A percentile compares a stretch with the other conserved stretches of the same genome.
Evolutionary conservation across 2,329 filamentous ascomycete species (phyloP).

Genomic region (Beauveria bassiana): DNA sequence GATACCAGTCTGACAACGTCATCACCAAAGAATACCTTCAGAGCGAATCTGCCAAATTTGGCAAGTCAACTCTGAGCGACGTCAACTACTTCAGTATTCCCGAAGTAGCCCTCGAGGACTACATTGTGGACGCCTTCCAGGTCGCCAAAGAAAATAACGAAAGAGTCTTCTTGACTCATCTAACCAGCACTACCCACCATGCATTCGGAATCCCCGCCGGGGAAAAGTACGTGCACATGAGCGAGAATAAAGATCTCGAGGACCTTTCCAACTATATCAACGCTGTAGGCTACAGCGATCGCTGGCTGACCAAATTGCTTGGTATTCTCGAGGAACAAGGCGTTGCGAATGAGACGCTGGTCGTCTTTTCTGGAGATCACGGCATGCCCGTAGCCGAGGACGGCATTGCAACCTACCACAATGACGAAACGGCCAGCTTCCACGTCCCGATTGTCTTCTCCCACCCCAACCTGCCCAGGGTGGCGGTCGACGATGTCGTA

Average conservation of each 20-base stretch:
- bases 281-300: conserved; percentile 24
- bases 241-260: conserved; percentile 21
- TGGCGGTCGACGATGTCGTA: conserved; percentile 23
- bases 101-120: conserved; percentile 24
- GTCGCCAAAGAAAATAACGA: conserved; percentile 22
- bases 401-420: conserved; percentile 24
- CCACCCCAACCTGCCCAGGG: conserved; percentile 25
- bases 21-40: conserved; percentile 25
- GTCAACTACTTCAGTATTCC: conserved; percentile 29
- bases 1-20: conserved; percentile 21
- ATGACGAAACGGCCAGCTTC: conserved; percentile 24
- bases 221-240: conserved; percentile 20
- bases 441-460: conserved; percentile 26
- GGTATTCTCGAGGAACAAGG: conserved; percentile 24
- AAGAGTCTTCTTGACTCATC: conserved; percentile 27
- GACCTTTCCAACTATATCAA: conserved; percentile 28
- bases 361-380: conserved; percentile 27
- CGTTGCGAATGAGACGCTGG: conserved; percentile 25
- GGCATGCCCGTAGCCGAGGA: conserved; percentile 26
- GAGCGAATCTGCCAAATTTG: conserved; percentile 21
- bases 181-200: conserved; percentile 30
- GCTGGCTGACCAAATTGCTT: conserved; percentile 26
- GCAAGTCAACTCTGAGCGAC: conserved; percentile 21
- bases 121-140: conserved; percentile 25
- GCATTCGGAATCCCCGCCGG: conserved; percentile 23